These are phyloP conservation scores for Blastobotrys chiropterorum DNA, from an alignment of 805 yeast species.

Conservation along the genomic window DNA sequence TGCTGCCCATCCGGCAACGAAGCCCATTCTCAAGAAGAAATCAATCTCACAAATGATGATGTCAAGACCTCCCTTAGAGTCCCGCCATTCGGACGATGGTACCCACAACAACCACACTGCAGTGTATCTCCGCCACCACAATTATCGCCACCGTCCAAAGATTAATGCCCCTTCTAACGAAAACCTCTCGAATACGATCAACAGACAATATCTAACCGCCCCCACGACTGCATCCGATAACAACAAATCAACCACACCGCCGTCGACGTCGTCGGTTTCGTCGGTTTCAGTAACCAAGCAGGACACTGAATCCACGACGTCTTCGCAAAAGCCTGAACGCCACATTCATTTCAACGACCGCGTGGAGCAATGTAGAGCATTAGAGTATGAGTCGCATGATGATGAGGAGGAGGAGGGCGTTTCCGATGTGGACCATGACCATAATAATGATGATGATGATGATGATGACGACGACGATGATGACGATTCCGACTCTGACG, in stretches of 20 bases:
- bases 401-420: slow-evolving; percentile 14
- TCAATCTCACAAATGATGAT: slow-evolving; percentile 78
- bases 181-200: slow-evolving; percentile 27
- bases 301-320: neutral
- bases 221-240: neutral
- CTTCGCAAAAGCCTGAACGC: slow-evolving; percentile 38
- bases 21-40: slow-evolving; percentile 84
- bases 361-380: slow-evolving; percentile 89
- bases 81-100: slow-evolving; percentile 10
- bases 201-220: slow-evolving; percentile 25
- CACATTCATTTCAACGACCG: slow-evolving; percentile 91
- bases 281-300: neutral
- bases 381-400: slow-evolving; percentile 36
- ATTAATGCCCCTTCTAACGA: slow-evolving; percentile 22
- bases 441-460: slow-evolving; percentile 37
- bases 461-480: slow-evolving; percentile 29
- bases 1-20: slow-evolving; percentile 33
- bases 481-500: slow-evolving; percentile 40
- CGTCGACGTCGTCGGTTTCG: slow-evolving; percentile 4
- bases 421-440: slow-evolving; percentile 36
- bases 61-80: slow-evolving; percentile 17
- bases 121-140: slow-evolving; percentile 33
- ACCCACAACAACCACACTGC: slow-evolving; percentile 13
- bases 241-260: neutral
- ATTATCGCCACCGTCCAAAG: slow-evolving; percentile 32